These are phyloP conservation scores for Leishmania braziliensis DNA, from an alignment of 208 protist genomes.

Conservation along the genomic window DNA sequence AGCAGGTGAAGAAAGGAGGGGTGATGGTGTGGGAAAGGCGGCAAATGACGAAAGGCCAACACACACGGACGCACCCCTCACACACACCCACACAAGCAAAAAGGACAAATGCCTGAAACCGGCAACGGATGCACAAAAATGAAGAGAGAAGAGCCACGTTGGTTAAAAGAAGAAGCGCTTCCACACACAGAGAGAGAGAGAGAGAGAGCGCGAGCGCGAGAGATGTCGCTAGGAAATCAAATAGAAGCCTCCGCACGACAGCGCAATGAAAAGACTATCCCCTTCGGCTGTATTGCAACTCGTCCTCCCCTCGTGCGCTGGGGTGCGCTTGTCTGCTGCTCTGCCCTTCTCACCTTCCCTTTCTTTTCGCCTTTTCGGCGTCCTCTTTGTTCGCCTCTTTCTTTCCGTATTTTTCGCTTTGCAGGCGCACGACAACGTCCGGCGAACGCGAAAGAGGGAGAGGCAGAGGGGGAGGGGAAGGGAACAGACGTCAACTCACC, in stretches of 20 bases:
- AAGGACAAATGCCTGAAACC: slow-evolving; percentile 2
- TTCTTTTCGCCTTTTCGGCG: background rate
- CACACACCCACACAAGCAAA: background rate
- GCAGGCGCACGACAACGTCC: background rate
- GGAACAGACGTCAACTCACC: background rate
- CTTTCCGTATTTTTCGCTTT: background rate
- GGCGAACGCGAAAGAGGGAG: background rate
- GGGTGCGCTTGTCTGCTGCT: background rate
- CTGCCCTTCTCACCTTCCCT: background rate
- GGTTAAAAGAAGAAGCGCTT: background rate
- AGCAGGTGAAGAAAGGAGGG: background rate
- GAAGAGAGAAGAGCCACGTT: background rate
- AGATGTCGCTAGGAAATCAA: background rate
- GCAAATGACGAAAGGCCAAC: background rate
- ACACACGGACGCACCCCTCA: background rate
- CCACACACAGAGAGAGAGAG: background rate
- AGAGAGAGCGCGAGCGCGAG: background rate
- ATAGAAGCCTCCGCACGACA: background rate
- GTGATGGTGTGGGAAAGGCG: background rate
- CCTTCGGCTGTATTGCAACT: background rate
- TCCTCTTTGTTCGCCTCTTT: background rate
- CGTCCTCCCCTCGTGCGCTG: background rate
- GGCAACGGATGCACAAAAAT: background rate
- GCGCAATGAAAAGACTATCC: background rate
- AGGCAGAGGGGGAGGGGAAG: background rate